Evolutionary conservation across 1,284 basidiomycete species (phyloP), one percentile per base, ranked within the genome.

Genomic region (Moesziomyces sp.): DNA sequence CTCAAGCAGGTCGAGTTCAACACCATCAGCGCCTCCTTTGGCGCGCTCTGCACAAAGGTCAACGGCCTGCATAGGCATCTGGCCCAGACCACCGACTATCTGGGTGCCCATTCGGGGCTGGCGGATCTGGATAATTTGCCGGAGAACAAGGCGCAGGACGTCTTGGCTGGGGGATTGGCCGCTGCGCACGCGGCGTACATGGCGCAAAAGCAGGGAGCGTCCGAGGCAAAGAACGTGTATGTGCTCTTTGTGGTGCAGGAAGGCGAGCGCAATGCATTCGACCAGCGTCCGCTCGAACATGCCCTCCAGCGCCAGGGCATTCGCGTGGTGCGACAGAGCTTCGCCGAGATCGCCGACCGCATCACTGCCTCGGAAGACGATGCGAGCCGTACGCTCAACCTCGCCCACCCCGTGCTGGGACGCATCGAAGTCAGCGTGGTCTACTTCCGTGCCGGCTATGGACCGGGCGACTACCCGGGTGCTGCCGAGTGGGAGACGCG

Each of bases 1-100:
- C 86, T 99, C 64, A 97, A 94, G 84, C 96, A 99, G 86, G 96
- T 99, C 54, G 97, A 99, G 84, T 97, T 98, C 86, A 99, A 99
- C 84, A 98, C 96, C 6, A 96, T 98, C 74, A 93, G 94, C 0
- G 90, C 91, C 0, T 94, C 93, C 1, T 97, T 98, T 82, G 96
- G 94, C 1, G 84, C 90, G 0, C 86, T 98, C 16, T 93, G 92
- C 3, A 88, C 93, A 64, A 88, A 88, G 45, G 88, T 89, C 8
- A 88, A 91, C 18, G 88, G 89, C 24, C 85, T 98, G 81, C 96
- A 98, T 85, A 77, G 67, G 86, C 77, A 70, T 19, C 47, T 80
- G 14, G 26, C 67, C 8, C n/a, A 23, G 14, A 68, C 62, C 0
- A 65, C 71, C 13, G 57, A 52, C 9, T 62, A 64, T 48, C 44